Conservation (phyloP, 805 yeast species). For the Lipomyces mesembrius region DNA sequence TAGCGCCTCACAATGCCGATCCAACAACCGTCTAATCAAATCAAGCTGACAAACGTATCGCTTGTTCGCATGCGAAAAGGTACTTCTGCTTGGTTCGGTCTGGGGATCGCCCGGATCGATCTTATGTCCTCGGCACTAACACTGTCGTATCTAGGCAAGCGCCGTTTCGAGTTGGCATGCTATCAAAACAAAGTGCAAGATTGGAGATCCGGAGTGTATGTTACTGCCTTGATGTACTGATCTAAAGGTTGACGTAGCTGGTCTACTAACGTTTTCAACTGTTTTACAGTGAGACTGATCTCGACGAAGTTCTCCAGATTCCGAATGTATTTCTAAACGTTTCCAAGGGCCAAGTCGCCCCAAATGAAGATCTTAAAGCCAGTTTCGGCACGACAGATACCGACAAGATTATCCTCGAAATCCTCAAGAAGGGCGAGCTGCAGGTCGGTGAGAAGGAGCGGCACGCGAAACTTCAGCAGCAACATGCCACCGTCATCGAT, state of each 20-base stretch:
- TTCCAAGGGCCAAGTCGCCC: slow-evolving; percentile 91
- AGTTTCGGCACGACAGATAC: slow-evolving; percentile 77
- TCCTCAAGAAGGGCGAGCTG: slow-evolving; percentile 87
- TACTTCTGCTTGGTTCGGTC: slow-evolving; percentile 6
- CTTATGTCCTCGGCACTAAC: background rate
- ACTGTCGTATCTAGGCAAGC: slow-evolving; percentile 52
- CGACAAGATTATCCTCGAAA: slow-evolving; percentile 77
- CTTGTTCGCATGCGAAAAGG: slow-evolving; percentile 89
- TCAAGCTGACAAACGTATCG: slow-evolving; percentile 91
- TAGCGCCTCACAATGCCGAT: slow-evolving; percentile 53
- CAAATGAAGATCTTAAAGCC: slow-evolving; percentile 75
- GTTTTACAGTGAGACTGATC: slow-evolving; percentile 69
- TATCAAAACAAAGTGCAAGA: slow-evolving; percentile 97
- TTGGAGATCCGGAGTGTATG: slow-evolving; percentile 73
- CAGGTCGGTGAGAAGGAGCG: slow-evolving; percentile 94
- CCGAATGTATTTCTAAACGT: slow-evolving; percentile 94
- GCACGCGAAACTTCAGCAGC: slow-evolving; percentile 69
- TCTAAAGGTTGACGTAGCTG: background rate
- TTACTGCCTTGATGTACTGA: slow-evolving; percentile 6
- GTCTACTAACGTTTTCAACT: no score
- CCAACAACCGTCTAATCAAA: slow-evolving; percentile 87
- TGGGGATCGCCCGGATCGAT: background rate
- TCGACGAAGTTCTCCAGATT: slow-evolving; percentile 94
- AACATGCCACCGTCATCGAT: slow-evolving; percentile 79
- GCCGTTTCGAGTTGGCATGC: slow-evolving; percentile 93